Conservation (phyloP, 495 filamentous ascomycete species). For the Penicillium canariense region DNA sequence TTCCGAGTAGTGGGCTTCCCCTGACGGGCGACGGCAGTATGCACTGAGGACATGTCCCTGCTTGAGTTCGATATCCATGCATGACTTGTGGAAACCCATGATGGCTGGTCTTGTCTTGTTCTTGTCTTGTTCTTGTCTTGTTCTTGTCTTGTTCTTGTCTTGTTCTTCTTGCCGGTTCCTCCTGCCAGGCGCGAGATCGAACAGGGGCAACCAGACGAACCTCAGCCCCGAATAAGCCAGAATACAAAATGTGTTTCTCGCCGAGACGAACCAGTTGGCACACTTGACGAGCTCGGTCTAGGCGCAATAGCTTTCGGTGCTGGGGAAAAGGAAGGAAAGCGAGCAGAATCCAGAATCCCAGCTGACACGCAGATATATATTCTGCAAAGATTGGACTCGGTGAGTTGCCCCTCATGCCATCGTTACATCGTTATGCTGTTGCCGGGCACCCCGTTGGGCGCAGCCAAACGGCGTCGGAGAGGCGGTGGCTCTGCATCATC, state of each 20-base stretch:
- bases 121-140: too few species aligned
- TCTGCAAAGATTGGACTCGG: background rate
- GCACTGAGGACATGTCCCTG: slow-evolving; percentile 22
- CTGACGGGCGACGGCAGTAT: slow-evolving; percentile 21
- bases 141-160: too few species aligned
- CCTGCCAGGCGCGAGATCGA: too few species aligned
- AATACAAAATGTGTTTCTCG: background rate
- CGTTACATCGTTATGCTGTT: slow-evolving; percentile 7
- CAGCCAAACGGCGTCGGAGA: background rate
- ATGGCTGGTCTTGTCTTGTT: background rate
- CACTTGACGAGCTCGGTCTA: background rate
- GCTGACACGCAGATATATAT: slow-evolving; percentile 1
- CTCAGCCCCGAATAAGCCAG: too few species aligned
- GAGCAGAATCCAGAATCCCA: background rate
- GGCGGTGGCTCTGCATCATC: slow-evolving; percentile 24
- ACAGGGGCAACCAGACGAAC: too few species aligned
- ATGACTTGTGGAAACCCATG: slow-evolving; percentile 31
- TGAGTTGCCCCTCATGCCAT: slow-evolving; percentile 17
- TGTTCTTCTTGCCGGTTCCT: too few species aligned
- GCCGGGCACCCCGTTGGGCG: background rate
- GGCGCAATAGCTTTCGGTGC: background rate
- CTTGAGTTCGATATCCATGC: slow-evolving; percentile 24
- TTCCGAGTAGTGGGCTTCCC: slow-evolving; percentile 24
- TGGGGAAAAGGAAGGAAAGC: background rate
- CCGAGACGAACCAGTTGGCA: background rate